Evolutionary conservation across 768 basidiomycete species (phyloP), one percentile per base, ranked within the genome.

Genomic region (Xerocomellus chrysenteron): DNA sequence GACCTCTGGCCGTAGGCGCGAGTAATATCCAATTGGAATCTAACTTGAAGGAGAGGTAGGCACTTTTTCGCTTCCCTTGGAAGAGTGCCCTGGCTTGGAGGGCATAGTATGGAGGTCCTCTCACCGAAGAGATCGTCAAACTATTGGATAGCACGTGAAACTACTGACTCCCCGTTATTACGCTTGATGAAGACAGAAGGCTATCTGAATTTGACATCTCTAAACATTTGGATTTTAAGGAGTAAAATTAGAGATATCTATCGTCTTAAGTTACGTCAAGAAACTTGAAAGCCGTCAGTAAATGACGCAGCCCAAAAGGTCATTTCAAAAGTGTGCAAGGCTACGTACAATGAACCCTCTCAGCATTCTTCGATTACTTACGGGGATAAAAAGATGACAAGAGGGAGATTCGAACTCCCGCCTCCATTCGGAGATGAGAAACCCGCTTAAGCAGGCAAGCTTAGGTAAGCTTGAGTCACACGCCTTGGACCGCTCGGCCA

Each of bases 401-500:
- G 67, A 68, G 68, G 67, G 67, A 70, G 67, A 70, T 68, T 70
- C 68, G 67, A 68, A 68, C 67, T 70, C 67, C 67, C 68, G 67
- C 68, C 67, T 51, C 68, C 68, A 65, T 70, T 26, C 65, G 63
- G 65, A 68, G 65, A 66, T 66, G 66, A 68, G 65, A 66, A 66
- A 66, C 65, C 65, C 56, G 66, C 65, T 26, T 55, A 7, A 47
- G 65, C 66, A 66, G 66, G 65, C 57, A 66, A 66, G 66, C 65
- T 55, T 60, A 30, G 12, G 17, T 21, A 50, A 71, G 77, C 79
- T 81, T 80, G 79, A 81, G 80, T 81, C 80, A 81, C 80, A 81
- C 80, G 80, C 80, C 80, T 79, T 81, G 70, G 79, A 81, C 80
- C 80, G 77, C 80, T 81, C 80, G 80, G 80, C 80, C 80, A 81